A percentile compares a stretch with the other conserved stretches of the same genome.
Conservation (phyloP, 192 early-diverging fungal species). For the Coemansia sp. region DNA sequence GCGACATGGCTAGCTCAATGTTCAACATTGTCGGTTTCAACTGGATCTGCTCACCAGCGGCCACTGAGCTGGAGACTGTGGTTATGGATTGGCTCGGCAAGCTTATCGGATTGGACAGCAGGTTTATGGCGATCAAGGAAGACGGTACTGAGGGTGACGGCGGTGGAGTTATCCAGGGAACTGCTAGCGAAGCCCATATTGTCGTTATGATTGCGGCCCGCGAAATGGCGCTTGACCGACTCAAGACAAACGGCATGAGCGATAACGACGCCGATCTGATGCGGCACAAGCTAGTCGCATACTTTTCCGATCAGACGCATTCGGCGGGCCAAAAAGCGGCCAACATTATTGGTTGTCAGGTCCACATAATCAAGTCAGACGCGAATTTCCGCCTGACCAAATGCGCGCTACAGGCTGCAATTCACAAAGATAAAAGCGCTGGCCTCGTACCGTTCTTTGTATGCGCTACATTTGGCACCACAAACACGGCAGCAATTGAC, state of each 20-base stretch:
- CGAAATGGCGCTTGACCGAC: conserved; percentile 46
- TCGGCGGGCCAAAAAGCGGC: conserved; percentile 59
- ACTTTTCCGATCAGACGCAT: conserved; percentile 65
- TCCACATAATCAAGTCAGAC: conserved; percentile 43
- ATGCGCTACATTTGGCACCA: conserved; percentile 65
- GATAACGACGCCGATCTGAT: conserved; percentile 30
- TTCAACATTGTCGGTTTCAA: conserved; percentile 58
- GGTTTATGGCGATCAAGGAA: conserved; percentile 51
- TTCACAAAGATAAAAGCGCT: conserved; percentile 48
- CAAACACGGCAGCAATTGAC: conserved; percentile 58
- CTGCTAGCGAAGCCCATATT: conserved; percentile 59
- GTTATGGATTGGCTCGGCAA: conserved; percentile 66
- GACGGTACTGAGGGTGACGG: conserved; percentile 55
- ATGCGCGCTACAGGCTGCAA: conserved; percentile 40
- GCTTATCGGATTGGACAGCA: conserved; percentile 58
- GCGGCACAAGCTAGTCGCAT: conserved; percentile 55
- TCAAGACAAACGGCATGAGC: conserved; percentile 16
- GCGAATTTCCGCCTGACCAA: conserved; percentile 39
- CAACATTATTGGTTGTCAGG: conserved; percentile 37
- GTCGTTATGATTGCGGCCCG: conserved; percentile 61
- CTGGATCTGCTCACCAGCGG: conserved; percentile 61
- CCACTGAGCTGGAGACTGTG: conserved; percentile 64
- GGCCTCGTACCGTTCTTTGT: conserved; percentile 66
- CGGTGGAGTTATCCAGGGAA: conserved; percentile 67
- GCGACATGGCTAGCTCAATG: conserved; percentile 66